Conservation (phyloP, 2,329 filamentous ascomycete species). For the Scytalidium sp. region DNA sequence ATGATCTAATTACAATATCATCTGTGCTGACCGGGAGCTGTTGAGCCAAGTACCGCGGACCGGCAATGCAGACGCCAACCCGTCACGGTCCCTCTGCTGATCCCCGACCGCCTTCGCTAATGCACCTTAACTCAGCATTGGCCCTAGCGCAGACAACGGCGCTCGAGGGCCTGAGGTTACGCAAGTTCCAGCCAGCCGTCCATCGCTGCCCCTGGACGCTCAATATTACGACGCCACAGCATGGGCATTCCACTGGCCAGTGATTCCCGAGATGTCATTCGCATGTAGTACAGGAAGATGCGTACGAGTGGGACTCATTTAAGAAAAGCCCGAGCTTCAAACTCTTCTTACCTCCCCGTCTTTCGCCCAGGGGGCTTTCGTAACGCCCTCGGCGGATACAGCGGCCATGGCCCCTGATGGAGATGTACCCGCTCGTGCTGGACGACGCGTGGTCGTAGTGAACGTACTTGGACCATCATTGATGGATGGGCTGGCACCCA, state of each 20-base stretch:
- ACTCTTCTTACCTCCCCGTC: conserved; percentile 1
- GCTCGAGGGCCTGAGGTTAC: neutral
- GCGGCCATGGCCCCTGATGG: conserved; percentile 3
- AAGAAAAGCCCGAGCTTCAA: too few species aligned
- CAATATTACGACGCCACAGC: neutral
- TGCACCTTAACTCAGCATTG: conserved; percentile 1
- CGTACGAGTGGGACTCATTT: too few species aligned
- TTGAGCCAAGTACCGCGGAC: too few species aligned
- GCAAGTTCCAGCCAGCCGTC: too few species aligned
- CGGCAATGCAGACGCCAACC: neutral
- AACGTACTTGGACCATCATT: too few species aligned
- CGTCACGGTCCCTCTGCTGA: neutral
- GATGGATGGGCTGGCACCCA: too few species aligned
- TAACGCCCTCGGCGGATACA: conserved; percentile 20
- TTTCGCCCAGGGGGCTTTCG: conserved; percentile 35
- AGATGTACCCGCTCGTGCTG: conserved; percentile 6
- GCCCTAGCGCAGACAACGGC: neutral
- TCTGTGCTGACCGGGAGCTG: too few species aligned
- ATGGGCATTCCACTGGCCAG: too few species aligned
- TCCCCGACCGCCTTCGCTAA: conserved; percentile 1
- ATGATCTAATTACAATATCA: too few species aligned
- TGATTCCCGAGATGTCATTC: too few species aligned
- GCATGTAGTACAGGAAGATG: too few species aligned
- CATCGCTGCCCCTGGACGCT: neutral
- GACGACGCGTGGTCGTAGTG: neutral